Evolutionary conservation across 768 basidiomycete genomes (phyloP).

Genomic region (Strobilomyces confusus): DNA sequence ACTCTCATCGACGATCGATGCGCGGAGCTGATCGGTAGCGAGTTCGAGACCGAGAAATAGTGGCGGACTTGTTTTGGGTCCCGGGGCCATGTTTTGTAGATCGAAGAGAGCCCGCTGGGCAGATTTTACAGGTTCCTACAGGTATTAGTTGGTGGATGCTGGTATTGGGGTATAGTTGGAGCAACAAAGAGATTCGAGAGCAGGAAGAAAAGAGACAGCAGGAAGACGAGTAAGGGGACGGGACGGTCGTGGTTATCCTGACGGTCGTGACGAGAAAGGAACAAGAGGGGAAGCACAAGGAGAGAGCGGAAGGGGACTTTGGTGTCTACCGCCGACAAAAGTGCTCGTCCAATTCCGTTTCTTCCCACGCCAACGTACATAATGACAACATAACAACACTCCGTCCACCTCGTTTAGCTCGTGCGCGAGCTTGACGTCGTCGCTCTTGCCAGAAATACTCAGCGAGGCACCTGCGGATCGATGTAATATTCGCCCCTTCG

Average conservation of each 20-base stretch:
- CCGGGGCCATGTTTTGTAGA: slow-evolving; percentile 29
- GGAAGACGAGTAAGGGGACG: slow-evolving; percentile 1
- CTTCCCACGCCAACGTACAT: slow-evolving; percentile 27
- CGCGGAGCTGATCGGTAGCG: slow-evolving; percentile 78
- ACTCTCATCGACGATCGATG: slow-evolving; percentile 78
- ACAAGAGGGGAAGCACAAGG: slow-evolving; percentile 9
- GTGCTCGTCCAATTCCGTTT: slow-evolving; percentile 15
- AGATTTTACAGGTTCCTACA: slow-evolving; percentile 7
- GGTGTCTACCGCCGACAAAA: slow-evolving; percentile 9
- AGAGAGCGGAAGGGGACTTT: slow-evolving; percentile 9
- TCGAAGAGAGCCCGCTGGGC: neutral
- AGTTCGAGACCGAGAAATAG: slow-evolving; percentile 86
- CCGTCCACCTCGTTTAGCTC: slow-evolving; percentile 43
- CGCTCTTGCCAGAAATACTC: slow-evolving; percentile 28
- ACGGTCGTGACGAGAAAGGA: slow-evolving; percentile 25
- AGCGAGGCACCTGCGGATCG: neutral
- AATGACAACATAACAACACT: neutral
- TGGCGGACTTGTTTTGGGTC: slow-evolving; percentile 39
- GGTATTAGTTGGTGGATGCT: slow-evolving; percentile 17
- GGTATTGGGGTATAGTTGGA: slow-evolving; percentile 31
- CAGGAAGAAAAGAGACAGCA: slow-evolving; percentile 7
- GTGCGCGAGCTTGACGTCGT: slow-evolving; percentile 49
- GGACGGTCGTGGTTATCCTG: slow-evolving; percentile 18
- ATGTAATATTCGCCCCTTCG: slow-evolving; percentile 35
- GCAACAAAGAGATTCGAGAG: slow-evolving; percentile 11